Evolutionary conservation across 2,329 filamentous ascomycete species (phyloP).

Genomic region (Mycosphaerella arachidis): DNA sequence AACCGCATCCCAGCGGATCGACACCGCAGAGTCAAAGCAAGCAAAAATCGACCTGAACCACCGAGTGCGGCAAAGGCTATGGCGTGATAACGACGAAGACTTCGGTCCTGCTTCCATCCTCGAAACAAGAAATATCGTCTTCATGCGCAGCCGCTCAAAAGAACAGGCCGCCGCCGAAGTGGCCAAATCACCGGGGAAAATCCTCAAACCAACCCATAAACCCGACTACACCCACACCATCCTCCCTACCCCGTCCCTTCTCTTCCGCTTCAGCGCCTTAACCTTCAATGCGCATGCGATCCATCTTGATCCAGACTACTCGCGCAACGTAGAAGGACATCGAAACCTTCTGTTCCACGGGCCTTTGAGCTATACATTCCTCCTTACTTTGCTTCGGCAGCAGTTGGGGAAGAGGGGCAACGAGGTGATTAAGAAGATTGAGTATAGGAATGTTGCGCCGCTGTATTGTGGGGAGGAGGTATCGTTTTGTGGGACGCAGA

Average conservation of each 20-base stretch:
- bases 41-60: constrained; percentile 30
- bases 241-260: constrained; percentile 62
- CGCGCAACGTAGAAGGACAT: constrained; percentile 67
- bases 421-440: constrained; percentile 52
- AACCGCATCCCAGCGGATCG: constrained; percentile 31
- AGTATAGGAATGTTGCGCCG: constrained; percentile 78
- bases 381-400: constrained; percentile 63
- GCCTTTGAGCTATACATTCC: constrained; percentile 71
- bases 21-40: constrained; percentile 25
- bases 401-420: constrained; percentile 42
- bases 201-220: constrained; percentile 44
- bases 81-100: constrained; percentile 41
- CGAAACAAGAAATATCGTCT: constrained; percentile 60
- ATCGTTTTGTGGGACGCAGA: constrained; percentile 61
- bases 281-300: constrained; percentile 91
- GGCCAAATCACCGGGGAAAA: constrained; percentile 32
- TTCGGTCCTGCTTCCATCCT: constrained; percentile 45
- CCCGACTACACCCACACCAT: constrained; percentile 57
- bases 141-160: constrained; percentile 51
- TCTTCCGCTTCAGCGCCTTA: constrained; percentile 87
- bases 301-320: constrained; percentile 73
- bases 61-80: constrained; percentile 39
- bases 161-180: constrained; percentile 34
- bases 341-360: constrained; percentile 77
- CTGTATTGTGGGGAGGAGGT: constrained; percentile 70